Conservation (phyloP, 1,284 basidiomycete genomes). For the Sporisorium reilianum region DNA sequence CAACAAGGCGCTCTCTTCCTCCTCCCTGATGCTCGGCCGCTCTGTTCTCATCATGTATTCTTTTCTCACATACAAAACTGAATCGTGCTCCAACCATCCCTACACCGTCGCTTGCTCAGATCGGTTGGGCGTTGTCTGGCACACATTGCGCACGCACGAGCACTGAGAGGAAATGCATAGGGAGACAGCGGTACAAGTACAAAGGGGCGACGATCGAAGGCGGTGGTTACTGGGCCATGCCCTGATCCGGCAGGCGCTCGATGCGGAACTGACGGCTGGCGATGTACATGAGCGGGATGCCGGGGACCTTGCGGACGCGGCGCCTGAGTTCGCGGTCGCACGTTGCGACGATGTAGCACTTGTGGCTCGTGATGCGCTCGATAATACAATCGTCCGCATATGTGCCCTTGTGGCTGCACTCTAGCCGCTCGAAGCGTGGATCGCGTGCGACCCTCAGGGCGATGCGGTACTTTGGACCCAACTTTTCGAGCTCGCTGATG, state of each 20-base stretch:
- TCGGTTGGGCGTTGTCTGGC: no score
- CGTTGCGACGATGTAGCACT: slow-evolving; percentile 97
- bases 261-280: slow-evolving; percentile 63
- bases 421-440: slow-evolving; percentile 92
- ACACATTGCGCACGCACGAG: no score
- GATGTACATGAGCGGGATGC: slow-evolving; percentile 69
- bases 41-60: not conserved
- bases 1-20: no score
- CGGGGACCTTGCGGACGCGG: slow-evolving; percentile 81
- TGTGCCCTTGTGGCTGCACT: slow-evolving; percentile 91
- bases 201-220: not conserved
- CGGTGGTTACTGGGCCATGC: slow-evolving; percentile 52
- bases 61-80: not conserved
- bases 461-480: slow-evolving; percentile 94
- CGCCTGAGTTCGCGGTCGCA: slow-evolving; percentile 95
- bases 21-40: not conserved
- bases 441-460: slow-evolving; percentile 96
- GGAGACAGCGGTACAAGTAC: slow-evolving; percentile 9
- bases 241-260: slow-evolving; percentile 67
- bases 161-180: not conserved
- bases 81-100: not conserved
- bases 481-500: slow-evolving; percentile 95
- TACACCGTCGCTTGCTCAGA: not conserved
- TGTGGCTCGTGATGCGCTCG: slow-evolving; percentile 91
- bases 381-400: slow-evolving; percentile 99